Conservation (phyloP, 2,329 filamentous ascomycete genomes). For the Samsoniella hepiali region DNA sequence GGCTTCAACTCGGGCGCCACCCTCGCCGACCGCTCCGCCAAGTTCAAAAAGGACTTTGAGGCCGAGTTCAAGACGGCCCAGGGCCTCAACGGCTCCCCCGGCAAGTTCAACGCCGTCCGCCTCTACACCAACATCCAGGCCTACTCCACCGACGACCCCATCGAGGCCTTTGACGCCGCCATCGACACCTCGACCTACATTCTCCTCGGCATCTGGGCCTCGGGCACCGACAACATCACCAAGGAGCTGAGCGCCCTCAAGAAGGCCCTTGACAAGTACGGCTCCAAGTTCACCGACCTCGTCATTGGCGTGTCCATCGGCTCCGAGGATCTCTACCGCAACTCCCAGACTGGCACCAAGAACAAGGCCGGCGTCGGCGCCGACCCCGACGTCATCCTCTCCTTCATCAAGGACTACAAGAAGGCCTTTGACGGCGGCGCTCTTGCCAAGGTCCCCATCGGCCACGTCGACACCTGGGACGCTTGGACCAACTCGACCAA, state of each 20-base stretch:
- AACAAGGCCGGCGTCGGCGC: conserved; percentile 60
- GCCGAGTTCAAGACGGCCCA: conserved; percentile 42
- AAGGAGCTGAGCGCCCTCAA: conserved; percentile 60
- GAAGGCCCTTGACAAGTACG: conserved; percentile 52
- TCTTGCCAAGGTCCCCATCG: conserved; percentile 50
- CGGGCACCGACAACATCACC: conserved; percentile 51
- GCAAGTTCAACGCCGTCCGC: conserved; percentile 56
- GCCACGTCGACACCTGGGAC: conserved; percentile 69
- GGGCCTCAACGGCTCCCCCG: conserved; percentile 44
- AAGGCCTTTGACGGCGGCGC: conserved; percentile 48
- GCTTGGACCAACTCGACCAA: conserved; percentile 59
- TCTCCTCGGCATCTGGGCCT: conserved; percentile 64
- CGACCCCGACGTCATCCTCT: conserved; percentile 55
- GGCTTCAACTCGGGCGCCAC: conserved; percentile 53
- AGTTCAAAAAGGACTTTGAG: conserved; percentile 50
- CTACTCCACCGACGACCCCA: conserved; percentile 67
- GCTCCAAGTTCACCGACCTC: conserved; percentile 50
- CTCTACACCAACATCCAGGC: conserved; percentile 67
- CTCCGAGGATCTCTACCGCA: conserved; percentile 65
- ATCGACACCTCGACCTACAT: conserved; percentile 57
- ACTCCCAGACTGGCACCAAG: conserved; percentile 56
- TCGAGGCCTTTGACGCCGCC: conserved; percentile 75
- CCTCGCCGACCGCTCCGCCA: conserved; percentile 45
- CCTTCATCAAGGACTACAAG: conserved; percentile 65
- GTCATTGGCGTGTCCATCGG: conserved; percentile 64